Conservation (phyloP, 2,329 filamentous ascomycete genomes). For the Trichoderma polysporum region DNA sequence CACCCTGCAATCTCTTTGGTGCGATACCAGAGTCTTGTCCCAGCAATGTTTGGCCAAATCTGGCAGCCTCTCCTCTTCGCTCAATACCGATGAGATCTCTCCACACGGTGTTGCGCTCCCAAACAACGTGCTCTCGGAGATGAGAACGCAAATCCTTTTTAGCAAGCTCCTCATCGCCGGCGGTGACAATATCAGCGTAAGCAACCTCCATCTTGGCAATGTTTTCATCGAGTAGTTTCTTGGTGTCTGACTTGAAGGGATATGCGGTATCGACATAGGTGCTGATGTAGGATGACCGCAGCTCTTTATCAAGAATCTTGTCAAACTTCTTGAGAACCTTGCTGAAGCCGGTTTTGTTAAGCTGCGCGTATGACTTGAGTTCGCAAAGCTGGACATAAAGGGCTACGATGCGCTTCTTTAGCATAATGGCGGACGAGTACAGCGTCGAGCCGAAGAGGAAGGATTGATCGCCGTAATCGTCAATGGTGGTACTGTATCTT, state of each 20-base stretch:
- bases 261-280: conserved; percentile 73
- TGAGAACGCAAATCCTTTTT: conserved; percentile 86
- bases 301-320: conserved; percentile 83
- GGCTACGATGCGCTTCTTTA: conserved; percentile 88
- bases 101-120: conserved; percentile 99
- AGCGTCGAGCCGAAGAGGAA: conserved; percentile 62
- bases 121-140: conserved; percentile 93
- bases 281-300: conserved; percentile 76
- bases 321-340: conserved; percentile 99
- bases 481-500: conserved; percentile 67
- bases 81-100: conserved; percentile 98
- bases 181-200: conserved; percentile 80
- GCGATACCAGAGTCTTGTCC: conserved; percentile 69
- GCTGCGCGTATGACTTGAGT: conserved; percentile 90
- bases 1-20: conserved; percentile 76
- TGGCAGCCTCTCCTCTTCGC: conserved; percentile 89
- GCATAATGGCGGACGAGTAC: conserved; percentile 69
- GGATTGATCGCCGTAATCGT: conserved; percentile 76
- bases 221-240: conserved; percentile 66
- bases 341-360: conserved; percentile 94
- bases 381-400: conserved; percentile 92
- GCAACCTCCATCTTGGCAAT: conserved; percentile 73
- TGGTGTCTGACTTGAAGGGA: conserved; percentile 74
- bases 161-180: conserved; percentile 73
- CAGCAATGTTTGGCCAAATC: conserved; percentile 80